Base-by-base conservation (phyloP, 192 early-diverging fungal species). In the Entomortierella lignicola region DNA sequence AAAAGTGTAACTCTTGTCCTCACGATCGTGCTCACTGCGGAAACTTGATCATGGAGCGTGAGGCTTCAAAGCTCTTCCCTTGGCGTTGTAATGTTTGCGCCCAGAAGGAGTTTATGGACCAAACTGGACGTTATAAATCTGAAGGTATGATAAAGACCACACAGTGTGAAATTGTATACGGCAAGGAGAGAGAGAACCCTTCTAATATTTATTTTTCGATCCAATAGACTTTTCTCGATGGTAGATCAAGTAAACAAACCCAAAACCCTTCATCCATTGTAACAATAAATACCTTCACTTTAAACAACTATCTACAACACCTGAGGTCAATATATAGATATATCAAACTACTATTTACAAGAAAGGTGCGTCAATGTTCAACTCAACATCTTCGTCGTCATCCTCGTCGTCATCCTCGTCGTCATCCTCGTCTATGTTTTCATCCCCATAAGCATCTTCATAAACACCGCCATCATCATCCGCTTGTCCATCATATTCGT, bases 1-100 rank as follows among this genome's bases (percentile, higher is more conserved):
- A 79, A 65, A 79, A 79, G 57, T 79, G 75, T 67, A 79, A 79
- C 43, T 79, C 75, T 52, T 79, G 75, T 25, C 75, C 75, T 8
- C 75, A 79, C 57, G 75, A 79, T 41, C 75, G 75, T 18, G 75
- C 67, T 20, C 75, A 79, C 63, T 79, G 75, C 32, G 75, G 75
- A 26, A 79, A 53, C 43, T n/a, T 79, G 57, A 79, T 79, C 52
- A 42, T 79, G 21, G 75, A 79, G 39, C 53, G 75, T 10, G 75
- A 79, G 27, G 75, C 75, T 23, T 79, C 75, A 15, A 79, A 79
- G 7, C 67, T 79, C 12, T 79, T 79, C 37, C 75, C 75, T 25
- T 79, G 75, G 75, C 20, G 75, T 8, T 79, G 75, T 43, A 79
- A 61, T 18, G 75, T 79, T 11, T 79, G 75, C 56, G 75, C 75